Evolutionary conservation across 164 flowering plant species (phyloP), one percentile per base, ranked within the genome.

Genomic region (Echeveria elegans): DNA sequence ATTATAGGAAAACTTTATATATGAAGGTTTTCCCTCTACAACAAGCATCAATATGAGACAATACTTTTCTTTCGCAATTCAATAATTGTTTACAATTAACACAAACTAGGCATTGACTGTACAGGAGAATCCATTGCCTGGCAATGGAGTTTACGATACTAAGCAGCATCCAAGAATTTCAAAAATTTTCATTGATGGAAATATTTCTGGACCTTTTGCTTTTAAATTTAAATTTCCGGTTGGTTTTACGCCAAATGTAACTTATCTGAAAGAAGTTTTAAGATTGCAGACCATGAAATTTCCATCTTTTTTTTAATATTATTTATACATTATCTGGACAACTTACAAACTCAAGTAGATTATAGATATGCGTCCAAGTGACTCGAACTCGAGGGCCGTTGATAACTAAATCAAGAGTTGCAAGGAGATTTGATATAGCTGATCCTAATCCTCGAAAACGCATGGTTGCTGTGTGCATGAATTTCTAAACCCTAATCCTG

Each of bases 271-370:
- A 78, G 86, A 86, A 70, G 76, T 88, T n/a, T 77, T 77, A 62
- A 88, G 74, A 73, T 94, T 97, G 97, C 99, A 94, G 81, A 91
- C 76, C 70, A 34, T 89, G 89, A 82, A 88, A 15, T 94, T 91
- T 65, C 97, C 96, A 62, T 94, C 99, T 50, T 9, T 94, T 91
- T 82, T 77, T 94, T 73, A 94, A 86, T n/a, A n/a, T n/a, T n/a
- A n/a, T n/a, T n/a, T n/a, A n/a, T n/a, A n/a, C n/a, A n/a, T n/a
- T n/a, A n/a, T n/a, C n/a, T n/a, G n/a, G n/a, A n/a, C n/a, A n/a
- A n/a, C n/a, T n/a, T n/a, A n/a, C n/a, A n/a, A n/a, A n/a, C n/a
- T n/a, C n/a, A n/a, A n/a, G n/a, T n/a, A n/a, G n/a, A n/a, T n/a
- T n/a, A n/a, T n/a, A n/a, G n/a, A n/a, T n/a, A n/a, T n/a, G n/a